Evolutionary conservation across 331 rosid species (phyloP).

Genomic region (Rhamnella rubrinervis): DNA sequence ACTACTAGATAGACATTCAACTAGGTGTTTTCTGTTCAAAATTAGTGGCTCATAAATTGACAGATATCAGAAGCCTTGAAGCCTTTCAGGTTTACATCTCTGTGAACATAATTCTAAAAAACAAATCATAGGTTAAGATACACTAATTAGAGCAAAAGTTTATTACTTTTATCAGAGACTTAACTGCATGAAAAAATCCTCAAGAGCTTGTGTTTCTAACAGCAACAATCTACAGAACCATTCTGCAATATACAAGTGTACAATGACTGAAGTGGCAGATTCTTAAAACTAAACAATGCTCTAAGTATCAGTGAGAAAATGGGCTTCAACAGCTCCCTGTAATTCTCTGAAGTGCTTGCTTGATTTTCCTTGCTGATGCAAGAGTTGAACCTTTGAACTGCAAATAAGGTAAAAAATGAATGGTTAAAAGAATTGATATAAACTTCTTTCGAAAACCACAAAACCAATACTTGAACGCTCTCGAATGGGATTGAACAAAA

Average conservation of each 20-base stretch:
- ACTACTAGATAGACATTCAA: too few species aligned
- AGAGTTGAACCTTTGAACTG: constrained; percentile 55
- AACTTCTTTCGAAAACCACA: too few species aligned
- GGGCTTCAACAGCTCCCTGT: constrained; percentile 41
- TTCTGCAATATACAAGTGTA: constrained; percentile 16
- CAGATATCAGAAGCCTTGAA: background rate
- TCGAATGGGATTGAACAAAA: background rate
- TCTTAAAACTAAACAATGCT: constrained; percentile 13
- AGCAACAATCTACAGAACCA: constrained; percentile 22
- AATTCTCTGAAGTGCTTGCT: constrained; percentile 55
- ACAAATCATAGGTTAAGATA: background rate
- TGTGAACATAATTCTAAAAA: background rate
- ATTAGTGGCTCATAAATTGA: background rate
- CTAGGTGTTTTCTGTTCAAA: background rate
- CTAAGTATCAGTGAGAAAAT: constrained; percentile 2
- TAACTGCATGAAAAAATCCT: constrained; percentile 25
- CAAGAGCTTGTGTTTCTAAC: constrained; percentile 25
- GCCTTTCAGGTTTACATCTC: constrained; percentile 24
- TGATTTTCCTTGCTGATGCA: constrained; percentile 51
- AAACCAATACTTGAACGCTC: background rate
- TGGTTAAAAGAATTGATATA: constrained; percentile 6
- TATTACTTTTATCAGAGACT: constrained; percentile 20
- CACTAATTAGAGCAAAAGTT: background rate
- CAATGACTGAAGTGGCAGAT: constrained; percentile 12
- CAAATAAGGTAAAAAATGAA: constrained; percentile 14